phyloP scores from a whole-genome alignment of 192 early-diverging fungal genomes.

The Rhizophagus prolifer region DNA sequence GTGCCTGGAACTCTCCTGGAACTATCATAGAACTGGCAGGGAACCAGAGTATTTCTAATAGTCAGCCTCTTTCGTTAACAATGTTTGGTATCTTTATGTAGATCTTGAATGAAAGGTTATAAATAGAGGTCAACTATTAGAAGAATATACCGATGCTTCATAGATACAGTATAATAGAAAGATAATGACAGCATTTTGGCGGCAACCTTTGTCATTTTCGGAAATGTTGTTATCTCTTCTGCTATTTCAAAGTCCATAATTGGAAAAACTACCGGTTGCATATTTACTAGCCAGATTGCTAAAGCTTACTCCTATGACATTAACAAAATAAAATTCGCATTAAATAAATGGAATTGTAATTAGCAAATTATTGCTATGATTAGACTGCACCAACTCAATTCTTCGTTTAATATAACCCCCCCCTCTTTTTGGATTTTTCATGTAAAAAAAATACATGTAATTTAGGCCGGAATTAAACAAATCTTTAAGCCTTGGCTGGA shows the following conservation, averaged over 20 bases:
- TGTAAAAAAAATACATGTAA: too few relatives aligned
- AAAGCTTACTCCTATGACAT: slow-evolving; percentile 26
- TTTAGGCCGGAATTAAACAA: too few relatives aligned
- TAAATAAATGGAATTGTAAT: slow-evolving; percentile 16
- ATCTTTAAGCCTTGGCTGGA: too few relatives aligned
- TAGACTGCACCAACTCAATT: too few relatives aligned
- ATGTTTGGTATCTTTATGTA: slow-evolving; percentile 25
- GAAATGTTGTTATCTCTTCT: slow-evolving; percentile 21
- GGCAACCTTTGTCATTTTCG: slow-evolving; percentile 23
- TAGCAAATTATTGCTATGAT: slow-evolving; percentile 12
- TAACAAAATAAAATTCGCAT: slow-evolving; percentile 8
- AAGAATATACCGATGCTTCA: slow-evolving; percentile 18
- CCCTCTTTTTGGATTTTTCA: too few relatives aligned
- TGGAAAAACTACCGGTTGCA: slow-evolving; percentile 24
- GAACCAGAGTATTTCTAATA: too few relatives aligned
- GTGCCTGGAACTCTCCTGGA: too few relatives aligned
- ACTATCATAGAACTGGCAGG: too few relatives aligned
- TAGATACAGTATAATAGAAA: slow-evolving; percentile 20
- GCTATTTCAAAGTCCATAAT: slow-evolving; percentile 25
- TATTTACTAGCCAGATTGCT: slow-evolving; percentile 10
- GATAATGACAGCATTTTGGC: slow-evolving; percentile 24
- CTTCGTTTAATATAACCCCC: too few relatives aligned
- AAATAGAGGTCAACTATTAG: slow-evolving; percentile 21
- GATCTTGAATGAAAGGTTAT: slow-evolving; percentile 25
- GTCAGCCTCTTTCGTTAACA: slow-evolving; percentile 13